Percentiles rank a stretch among this genome's conserved stretches.
Evolutionary conservation across 306 rosid genomes (phyloP).

Genomic region (Castanea mollissima): DNA sequence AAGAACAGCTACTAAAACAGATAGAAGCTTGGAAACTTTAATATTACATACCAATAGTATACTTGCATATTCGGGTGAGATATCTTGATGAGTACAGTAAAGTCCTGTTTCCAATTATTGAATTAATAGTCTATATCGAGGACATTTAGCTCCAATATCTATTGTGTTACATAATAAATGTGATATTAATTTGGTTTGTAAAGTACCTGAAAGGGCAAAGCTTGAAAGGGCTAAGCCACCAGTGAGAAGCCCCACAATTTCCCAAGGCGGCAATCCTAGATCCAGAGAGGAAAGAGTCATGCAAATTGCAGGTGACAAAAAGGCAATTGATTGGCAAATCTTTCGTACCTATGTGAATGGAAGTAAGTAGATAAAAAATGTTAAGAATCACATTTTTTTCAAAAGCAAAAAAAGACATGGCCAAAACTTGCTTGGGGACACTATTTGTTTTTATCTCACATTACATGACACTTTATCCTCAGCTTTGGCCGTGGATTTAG

Average conservation of each 20-base stretch:
- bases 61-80: constrained; percentile 96
- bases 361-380: constrained; percentile 20
- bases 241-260: constrained; percentile 82
- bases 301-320: constrained; percentile 95
- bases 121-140: constrained; percentile 13
- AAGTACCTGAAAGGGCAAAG: constrained; percentile 84
- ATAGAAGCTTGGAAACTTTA: not conserved
- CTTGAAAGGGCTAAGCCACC: constrained; percentile 95
- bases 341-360: constrained; percentile 70
- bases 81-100: constrained; percentile 95
- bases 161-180: not conserved
- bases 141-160: constrained; percentile 9
- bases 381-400: not conserved
- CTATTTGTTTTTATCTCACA: not conserved
- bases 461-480: not conserved
- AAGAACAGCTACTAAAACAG: constrained; percentile 8
- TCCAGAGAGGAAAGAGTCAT: constrained; percentile 95
- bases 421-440: not conserved
- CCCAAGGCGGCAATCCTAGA: constrained; percentile 95
- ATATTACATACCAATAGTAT: constrained; percentile 66
- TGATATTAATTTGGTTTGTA: constrained; percentile 12
- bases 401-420: not conserved
- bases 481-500: constrained; percentile 10
- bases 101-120: constrained; percentile 61
- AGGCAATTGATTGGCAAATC: constrained; percentile 93